Base-by-base conservation (phyloP, 2,329 filamentous ascomycete species). In the Herpotrichia juniperi region DNA sequence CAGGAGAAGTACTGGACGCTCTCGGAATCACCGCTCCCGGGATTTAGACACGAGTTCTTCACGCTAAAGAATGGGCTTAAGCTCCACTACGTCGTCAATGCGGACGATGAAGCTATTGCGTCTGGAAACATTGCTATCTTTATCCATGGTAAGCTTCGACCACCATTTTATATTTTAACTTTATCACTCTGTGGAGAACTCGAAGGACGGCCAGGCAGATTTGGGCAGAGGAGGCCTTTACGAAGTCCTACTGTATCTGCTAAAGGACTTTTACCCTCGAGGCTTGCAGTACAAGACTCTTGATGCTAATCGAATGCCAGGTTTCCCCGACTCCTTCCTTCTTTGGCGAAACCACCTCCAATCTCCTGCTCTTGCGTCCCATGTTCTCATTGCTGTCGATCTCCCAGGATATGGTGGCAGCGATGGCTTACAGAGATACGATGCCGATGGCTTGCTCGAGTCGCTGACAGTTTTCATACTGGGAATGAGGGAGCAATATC, bases 351-450 rank as follows among this genome's bases (percentile, higher is more conserved):
- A 78, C 45, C 66, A 83, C 21, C 67, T 85, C 17, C 66, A 67
- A 32, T 78, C 77, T 0, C 52, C 72, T 8, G 59, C 68, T 9
- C 66, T 77, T 24, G 53, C 73, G 22, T 58, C 73, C 6, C 75
- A 78, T 17, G 77, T 76, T 17, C 58, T 85, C 6, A 76, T 86
- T 26, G 82, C 81, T 0, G 73, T 85, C 32, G 83, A 86, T 61
- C 64, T 86, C 6, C 83, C 83, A 16, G 83, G 83, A 1, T 85
- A 81, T 55, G 83, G 83, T 30, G 83, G 83, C 9, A 84, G 79
- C 50, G 82, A 84, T 55, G 74, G 75, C 44, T 66, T 85, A 50
- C 64, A 74, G 1, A 63, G 71, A 42, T 85, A 85, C 58, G 73
- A 75, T 2, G 73, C 81, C 1, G 77, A 81, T 11, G 71, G 78